Evolutionary conservation across 2,329 filamentous ascomycete genomes (phyloP).

Genomic region (Paraphaeosphaeria sporulosa): DNA sequence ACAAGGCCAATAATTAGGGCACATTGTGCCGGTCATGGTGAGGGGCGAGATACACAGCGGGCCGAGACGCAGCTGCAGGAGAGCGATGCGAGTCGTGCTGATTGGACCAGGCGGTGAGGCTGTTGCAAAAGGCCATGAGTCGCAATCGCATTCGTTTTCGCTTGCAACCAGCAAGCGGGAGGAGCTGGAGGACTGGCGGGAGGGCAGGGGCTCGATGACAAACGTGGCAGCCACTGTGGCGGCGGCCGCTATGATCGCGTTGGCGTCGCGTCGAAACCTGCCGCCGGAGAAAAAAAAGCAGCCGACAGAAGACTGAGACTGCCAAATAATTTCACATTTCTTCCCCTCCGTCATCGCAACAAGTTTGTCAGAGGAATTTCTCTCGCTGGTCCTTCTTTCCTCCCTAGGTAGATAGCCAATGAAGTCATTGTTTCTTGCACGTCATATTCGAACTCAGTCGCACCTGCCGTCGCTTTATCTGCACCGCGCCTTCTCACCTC

Average conservation of each 20-base stretch:
- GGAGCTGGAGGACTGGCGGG: not conserved
- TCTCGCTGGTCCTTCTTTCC: slow-evolving; percentile 6
- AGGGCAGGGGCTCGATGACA: not conserved
- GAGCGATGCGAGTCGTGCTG: not conserved
- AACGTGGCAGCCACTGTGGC: slow-evolving; percentile 8
- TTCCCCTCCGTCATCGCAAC: not conserved
- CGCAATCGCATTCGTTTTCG: slow-evolving; percentile 13
- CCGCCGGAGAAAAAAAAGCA: not conserved
- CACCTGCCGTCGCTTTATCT: slow-evolving; percentile 9
- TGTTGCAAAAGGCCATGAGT: not conserved
- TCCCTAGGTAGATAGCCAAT: slow-evolving; percentile 18
- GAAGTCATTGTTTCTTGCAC: slow-evolving; percentile 17
- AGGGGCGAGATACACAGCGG: slow-evolving; percentile 4
- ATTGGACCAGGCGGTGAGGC: slow-evolving; percentile 6
- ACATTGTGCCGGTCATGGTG: not conserved
- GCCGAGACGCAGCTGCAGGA: slow-evolving; percentile 1
- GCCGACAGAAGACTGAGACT: not conserved
- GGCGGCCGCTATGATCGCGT: slow-evolving; percentile 5
- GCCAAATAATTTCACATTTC: not conserved
- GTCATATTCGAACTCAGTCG: slow-evolving; percentile 11
- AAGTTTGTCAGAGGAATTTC: not conserved
- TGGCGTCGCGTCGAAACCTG: slow-evolving; percentile 10
- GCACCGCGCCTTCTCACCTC: slow-evolving; percentile 5
- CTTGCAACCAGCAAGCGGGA: not conserved
- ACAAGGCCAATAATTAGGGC: not conserved